These are phyloP conservation scores for Emergomyces orientalis DNA, from an alignment of 2,329 filamentous ascomycete species.

Conservation along the genomic window DNA sequence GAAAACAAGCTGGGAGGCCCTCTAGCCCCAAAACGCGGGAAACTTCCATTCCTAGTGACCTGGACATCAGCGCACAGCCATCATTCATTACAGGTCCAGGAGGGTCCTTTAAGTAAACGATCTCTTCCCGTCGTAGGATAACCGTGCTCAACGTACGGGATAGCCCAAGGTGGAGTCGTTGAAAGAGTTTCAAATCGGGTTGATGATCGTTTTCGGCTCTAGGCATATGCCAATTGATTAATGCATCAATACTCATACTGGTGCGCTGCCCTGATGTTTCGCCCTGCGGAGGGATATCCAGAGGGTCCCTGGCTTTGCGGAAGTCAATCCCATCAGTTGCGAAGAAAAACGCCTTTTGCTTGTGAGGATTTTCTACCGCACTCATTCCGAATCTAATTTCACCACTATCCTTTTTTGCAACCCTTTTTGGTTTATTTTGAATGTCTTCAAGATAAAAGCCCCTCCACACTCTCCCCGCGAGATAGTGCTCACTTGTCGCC, in stretches of 20 bases:
- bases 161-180: constrained; percentile 35
- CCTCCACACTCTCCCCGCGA: constrained; percentile 37
- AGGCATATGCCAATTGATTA: constrained; percentile 42
- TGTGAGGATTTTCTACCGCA: constrained; percentile 7
- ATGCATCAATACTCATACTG: constrained; percentile 28
- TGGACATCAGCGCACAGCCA: constrained; percentile 48
- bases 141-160: constrained; percentile 38
- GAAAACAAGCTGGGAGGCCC: constrained; percentile 42
- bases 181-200: constrained; percentile 38
- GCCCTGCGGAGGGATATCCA: constrained; percentile 17
- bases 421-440: constrained; percentile 27
- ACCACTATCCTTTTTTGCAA: constrained; percentile 9
- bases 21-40: constrained; percentile 36
- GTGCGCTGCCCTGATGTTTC: constrained; percentile 25
- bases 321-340: constrained; percentile 38
- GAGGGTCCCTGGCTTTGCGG: constrained; percentile 9
- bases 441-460: constrained; percentile 37
- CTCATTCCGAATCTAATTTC: constrained; percentile 2
- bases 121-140: constrained; percentile 28
- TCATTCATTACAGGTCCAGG: constrained; percentile 38
- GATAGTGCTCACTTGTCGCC: constrained; percentile 28
- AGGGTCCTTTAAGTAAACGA: constrained; percentile 27
- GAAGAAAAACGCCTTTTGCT: constrained; percentile 34
- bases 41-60: constrained; percentile 40
- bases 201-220: constrained; percentile 28